Conservation (phyloP, 2,329 filamentous ascomycete species). For the Trichoderma brevicompactum region DNA sequence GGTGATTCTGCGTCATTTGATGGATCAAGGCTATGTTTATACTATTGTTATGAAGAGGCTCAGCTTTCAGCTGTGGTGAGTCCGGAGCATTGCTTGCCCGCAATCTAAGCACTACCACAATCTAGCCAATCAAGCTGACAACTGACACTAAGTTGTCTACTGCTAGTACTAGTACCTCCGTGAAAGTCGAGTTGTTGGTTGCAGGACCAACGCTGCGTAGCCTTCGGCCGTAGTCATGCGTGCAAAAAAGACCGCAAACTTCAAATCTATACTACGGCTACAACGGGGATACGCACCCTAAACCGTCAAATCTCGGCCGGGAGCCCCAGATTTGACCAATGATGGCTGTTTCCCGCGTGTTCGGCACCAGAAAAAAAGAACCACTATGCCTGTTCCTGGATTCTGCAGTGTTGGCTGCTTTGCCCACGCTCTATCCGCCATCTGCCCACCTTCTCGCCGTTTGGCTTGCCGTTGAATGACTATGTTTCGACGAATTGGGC, state of each 20-base stretch:
- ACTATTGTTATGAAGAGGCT: background rate
- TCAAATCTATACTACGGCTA: slow-evolving; percentile 10
- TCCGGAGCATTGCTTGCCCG: background rate
- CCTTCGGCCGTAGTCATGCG: background rate
- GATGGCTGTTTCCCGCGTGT: background rate
- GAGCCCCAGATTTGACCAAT: slow-evolving; percentile 19
- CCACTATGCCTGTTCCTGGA: slow-evolving; percentile 44
- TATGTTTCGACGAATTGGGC: slow-evolving; percentile 9
- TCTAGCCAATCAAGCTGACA: slow-evolving; percentile 12
- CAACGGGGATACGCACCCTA: slow-evolving; percentile 10
- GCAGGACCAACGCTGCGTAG: slow-evolving; percentile 1
- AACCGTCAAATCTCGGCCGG: slow-evolving; percentile 4
- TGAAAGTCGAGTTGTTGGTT: background rate
- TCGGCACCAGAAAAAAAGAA: background rate
- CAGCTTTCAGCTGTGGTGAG: background rate
- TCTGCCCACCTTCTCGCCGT: slow-evolving; percentile 18
- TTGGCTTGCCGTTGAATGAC: background rate
- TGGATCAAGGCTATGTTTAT: background rate
- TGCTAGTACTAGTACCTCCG: background rate
- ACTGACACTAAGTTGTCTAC: background rate
- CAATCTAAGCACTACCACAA: slow-evolving; percentile 12
- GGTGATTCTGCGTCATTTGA: background rate
- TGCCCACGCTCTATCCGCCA: background rate
- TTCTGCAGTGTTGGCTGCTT: slow-evolving; percentile 13
- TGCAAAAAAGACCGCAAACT: slow-evolving; percentile 8